Percentiles rank a stretch among this genome's conserved stretches.
Evolutionary conservation across 305 asterid genomes (phyloP).

Genomic region (Stenogyne calaminthoides): DNA sequence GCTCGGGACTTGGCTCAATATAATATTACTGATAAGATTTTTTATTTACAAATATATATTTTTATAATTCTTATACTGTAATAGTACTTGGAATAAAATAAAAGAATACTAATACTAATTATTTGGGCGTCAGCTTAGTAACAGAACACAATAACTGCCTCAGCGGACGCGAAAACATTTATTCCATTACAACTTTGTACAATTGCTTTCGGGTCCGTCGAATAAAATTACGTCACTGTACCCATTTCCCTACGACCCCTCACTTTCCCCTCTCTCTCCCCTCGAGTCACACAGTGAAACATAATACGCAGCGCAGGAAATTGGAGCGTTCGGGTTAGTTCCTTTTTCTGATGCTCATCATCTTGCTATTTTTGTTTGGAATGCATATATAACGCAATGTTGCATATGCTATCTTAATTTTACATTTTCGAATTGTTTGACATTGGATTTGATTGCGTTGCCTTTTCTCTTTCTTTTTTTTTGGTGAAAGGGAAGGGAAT

Average conservation of each 20-base stretch:
- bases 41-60: too few relatives aligned
- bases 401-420: not conserved
- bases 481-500: not conserved
- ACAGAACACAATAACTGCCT: constrained; percentile 32
- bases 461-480: not conserved
- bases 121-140: constrained; percentile 7
- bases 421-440: constrained; percentile 3
- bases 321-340: constrained; percentile 19
- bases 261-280: constrained; percentile 14
- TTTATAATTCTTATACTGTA: too few relatives aligned
- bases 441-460: constrained; percentile 1
- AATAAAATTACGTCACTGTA: constrained; percentile 30
- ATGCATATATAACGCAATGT: constrained; percentile 9
- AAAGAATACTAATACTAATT: too few relatives aligned
- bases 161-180: constrained; percentile 37
- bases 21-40: too few relatives aligned
- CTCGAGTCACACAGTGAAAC: constrained; percentile 5
- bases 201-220: constrained; percentile 36
- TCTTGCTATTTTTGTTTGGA: not conserved
- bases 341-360: constrained; percentile 1
- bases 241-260: constrained; percentile 15
- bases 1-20: too few relatives aligned
- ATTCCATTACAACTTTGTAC: constrained; percentile 34
- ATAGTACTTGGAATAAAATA: too few relatives aligned
- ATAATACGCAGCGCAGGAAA: not conserved